phyloP scores from a whole-genome alignment of 805 yeast genomes.

The Hyphopichia homilentoma region DNA sequence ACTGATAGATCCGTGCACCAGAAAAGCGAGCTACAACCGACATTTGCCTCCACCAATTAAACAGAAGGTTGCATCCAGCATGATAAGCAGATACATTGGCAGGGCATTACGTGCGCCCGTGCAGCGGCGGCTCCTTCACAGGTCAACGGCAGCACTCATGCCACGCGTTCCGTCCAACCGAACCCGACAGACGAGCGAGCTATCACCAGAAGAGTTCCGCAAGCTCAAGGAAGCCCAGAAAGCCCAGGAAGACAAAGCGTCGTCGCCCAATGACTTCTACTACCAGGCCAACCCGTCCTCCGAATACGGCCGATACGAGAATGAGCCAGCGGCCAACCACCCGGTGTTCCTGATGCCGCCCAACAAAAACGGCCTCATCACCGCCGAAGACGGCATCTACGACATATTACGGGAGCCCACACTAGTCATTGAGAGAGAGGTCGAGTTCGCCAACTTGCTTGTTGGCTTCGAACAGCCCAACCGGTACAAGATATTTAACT shows the following conservation, averaged over 20 bases:
- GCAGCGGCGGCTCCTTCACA: background rate
- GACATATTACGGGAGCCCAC: slow-evolving; percentile 74
- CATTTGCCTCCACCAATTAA: no score
- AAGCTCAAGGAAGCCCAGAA: slow-evolving; percentile 13
- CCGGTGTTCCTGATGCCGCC: slow-evolving; percentile 35
- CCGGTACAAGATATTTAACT: slow-evolving; percentile 67
- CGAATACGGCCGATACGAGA: slow-evolving; percentile 14
- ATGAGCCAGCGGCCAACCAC: slow-evolving; percentile 26
- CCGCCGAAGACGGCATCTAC: slow-evolving; percentile 56
- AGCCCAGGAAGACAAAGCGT: slow-evolving; percentile 7
- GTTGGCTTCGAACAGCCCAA: slow-evolving; percentile 93
- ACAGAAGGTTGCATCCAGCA: no score
- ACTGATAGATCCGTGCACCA: no score
- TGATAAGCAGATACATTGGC: no score
- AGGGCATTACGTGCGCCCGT: no score
- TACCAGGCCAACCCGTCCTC: slow-evolving; percentile 26
- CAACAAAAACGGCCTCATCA: slow-evolving; percentile 49
- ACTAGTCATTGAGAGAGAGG: slow-evolving; percentile 78
- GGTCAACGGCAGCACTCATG: background rate
- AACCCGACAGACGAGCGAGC: slow-evolving; percentile 29
- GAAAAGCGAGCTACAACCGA: no score
- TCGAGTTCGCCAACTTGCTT: slow-evolving; percentile 84
- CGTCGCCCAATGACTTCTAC: slow-evolving; percentile 14
- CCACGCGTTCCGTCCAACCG: slow-evolving; percentile 7
- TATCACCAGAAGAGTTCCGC: slow-evolving; percentile 32